These are phyloP conservation scores for Malassezia psittaci DNA, from an alignment of 1,284 basidiomycete genomes.

Conservation along the genomic window DNA sequence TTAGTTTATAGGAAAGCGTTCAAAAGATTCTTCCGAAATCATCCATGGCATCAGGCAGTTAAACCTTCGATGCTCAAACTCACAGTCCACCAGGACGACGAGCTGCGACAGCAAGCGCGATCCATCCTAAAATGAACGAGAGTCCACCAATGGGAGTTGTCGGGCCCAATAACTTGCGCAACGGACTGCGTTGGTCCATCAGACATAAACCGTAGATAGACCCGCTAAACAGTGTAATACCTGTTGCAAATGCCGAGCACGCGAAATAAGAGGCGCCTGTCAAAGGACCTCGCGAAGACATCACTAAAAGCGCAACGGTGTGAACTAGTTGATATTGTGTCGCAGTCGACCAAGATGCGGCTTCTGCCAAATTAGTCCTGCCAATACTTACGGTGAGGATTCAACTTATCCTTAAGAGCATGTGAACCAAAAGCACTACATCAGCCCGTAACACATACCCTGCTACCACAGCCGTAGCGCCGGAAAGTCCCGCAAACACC, in stretches of 20 bases:
- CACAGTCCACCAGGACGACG: not conserved
- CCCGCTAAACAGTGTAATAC: slow-evolving; percentile 43
- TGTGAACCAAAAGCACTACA: slow-evolving; percentile 38
- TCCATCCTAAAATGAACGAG: slow-evolving; percentile 40
- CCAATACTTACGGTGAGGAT: slow-evolving; percentile 26
- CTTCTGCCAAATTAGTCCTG: slow-evolving; percentile 16
- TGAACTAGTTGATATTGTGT: slow-evolving; percentile 42
- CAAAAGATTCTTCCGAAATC: not conserved
- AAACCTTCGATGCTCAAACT: not conserved
- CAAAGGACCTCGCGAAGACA: slow-evolving; percentile 20
- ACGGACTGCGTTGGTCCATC: slow-evolving; percentile 26
- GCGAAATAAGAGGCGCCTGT: slow-evolving; percentile 23
- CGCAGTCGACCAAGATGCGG: slow-evolving; percentile 38
- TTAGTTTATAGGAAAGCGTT: not conserved
- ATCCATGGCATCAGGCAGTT: no score
- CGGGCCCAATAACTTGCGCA: slow-evolving; percentile 37
- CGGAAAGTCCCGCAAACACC: slow-evolving; percentile 8
- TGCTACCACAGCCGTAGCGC: slow-evolving; percentile 9
- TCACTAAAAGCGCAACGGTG: slow-evolving; percentile 35
- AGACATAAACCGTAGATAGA: slow-evolving; percentile 42
- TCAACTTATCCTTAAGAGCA: slow-evolving; percentile 36
- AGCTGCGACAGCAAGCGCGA: slow-evolving; percentile 28
- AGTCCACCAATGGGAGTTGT: slow-evolving; percentile 39
- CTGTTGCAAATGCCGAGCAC: slow-evolving; percentile 31
- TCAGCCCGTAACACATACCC: slow-evolving; percentile 8